These are phyloP conservation scores for Xylaria sp. DNA, from an alignment of 2,329 filamentous ascomycete genomes.

Conservation along the genomic window DNA sequence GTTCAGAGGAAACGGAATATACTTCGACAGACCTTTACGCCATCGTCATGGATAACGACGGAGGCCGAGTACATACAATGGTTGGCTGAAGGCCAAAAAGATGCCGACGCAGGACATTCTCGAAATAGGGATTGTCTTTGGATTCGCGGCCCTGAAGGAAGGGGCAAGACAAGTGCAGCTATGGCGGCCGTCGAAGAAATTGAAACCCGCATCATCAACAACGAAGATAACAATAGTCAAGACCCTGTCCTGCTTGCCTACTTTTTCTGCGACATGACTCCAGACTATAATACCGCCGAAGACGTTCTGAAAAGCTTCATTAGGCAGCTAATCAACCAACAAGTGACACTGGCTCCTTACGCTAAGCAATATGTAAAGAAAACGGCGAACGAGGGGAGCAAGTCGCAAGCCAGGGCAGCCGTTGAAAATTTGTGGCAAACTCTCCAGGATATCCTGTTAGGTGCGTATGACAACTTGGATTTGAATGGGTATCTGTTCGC, in stretches of 20 bases:
- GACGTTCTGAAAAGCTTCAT: slow-evolving; percentile 55
- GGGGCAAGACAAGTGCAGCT: slow-evolving; percentile 55
- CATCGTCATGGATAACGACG: slow-evolving; percentile 53
- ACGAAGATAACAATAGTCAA: slow-evolving; percentile 39
- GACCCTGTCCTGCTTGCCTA: slow-evolving; percentile 51
- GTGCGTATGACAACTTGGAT: neutral
- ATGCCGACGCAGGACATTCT: slow-evolving; percentile 11
- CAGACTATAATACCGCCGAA: slow-evolving; percentile 54
- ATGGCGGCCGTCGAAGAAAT: slow-evolving; percentile 53
- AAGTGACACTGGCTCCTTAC: slow-evolving; percentile 49
- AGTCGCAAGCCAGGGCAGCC: slow-evolving; percentile 47
- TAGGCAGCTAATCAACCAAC: slow-evolving; percentile 51
- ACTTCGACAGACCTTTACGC: slow-evolving; percentile 46
- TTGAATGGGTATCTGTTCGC: neutral
- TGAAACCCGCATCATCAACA: slow-evolving; percentile 44
- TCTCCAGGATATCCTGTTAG: slow-evolving; percentile 51
- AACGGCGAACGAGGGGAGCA: slow-evolving; percentile 44
- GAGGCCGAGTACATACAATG: slow-evolving; percentile 52
- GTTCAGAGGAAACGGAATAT: slow-evolving; percentile 49
- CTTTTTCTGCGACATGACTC: slow-evolving; percentile 54
- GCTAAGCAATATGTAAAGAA: slow-evolving; percentile 51
- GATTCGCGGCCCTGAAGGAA: slow-evolving; percentile 54
- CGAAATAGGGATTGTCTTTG: slow-evolving; percentile 50
- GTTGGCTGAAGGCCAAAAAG: slow-evolving; percentile 42
- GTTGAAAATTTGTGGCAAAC: slow-evolving; percentile 55